These are phyloP conservation scores for Globisporangium acanthophoron DNA, from an alignment of 352 stramenopile genomes.

Conservation along the genomic window DNA sequence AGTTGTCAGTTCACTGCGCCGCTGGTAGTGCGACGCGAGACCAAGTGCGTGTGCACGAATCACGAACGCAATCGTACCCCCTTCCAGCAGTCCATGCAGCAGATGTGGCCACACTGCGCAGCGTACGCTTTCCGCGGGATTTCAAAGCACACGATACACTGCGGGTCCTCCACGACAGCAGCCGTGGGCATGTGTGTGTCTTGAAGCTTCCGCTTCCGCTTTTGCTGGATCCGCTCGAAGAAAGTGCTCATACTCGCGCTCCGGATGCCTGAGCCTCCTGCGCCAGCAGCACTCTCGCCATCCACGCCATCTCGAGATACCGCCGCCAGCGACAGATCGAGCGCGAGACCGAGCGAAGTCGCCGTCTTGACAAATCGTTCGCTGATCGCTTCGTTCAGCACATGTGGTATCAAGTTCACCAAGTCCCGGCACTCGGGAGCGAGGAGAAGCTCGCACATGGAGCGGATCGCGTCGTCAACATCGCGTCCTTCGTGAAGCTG, in stretches of 20 bases:
- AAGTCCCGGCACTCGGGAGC: conserved; percentile 41
- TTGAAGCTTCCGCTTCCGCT: conserved; percentile 44
- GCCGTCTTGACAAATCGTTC: conserved; percentile 40
- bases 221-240: conserved; percentile 66
- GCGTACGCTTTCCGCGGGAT: conserved; percentile 73
- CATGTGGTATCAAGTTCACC: conserved; percentile 55
- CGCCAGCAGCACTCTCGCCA: background rate
- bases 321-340: conserved; percentile 13
- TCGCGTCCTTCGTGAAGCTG: conserved; percentile 39
- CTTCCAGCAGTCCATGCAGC: conserved; percentile 78
- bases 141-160: conserved; percentile 84
- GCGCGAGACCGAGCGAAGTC: conserved; percentile 25
- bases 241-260: conserved; percentile 35
- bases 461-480: conserved; percentile 29
- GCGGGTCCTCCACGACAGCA: conserved; percentile 63
- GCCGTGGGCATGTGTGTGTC: conserved; percentile 22
- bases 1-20: background rate
- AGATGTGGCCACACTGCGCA: conserved; percentile 79
- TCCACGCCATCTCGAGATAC: background rate
- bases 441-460: conserved; percentile 49
- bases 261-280: background rate
- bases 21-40: background rate
- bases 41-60: background rate
- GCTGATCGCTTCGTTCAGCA: conserved; percentile 42
- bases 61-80: conserved; percentile 35